Base-by-base conservation (phyloP, 306 rosid species). In the Castanea crenata region DNA sequence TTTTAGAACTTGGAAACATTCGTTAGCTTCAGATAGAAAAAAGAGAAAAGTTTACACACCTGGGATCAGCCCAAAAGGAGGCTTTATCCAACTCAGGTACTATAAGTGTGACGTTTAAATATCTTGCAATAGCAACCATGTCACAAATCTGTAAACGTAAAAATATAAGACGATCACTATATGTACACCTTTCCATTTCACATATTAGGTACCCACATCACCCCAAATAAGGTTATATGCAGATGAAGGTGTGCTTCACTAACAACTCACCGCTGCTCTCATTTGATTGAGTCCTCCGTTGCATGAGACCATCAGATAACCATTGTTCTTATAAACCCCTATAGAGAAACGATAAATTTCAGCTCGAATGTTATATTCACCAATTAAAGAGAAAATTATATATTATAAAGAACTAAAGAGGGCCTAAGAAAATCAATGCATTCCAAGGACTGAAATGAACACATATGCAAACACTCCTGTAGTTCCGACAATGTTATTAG, bases 1-100 rank as follows among this genome's bases (percentile, higher is more conserved):
- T 49, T 71, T 13, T 35, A 78, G 20, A 70, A 46, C 74, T 69
- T 62, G 54, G 15, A 54, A 14, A 41, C 23, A 69, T 34, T 35
- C 70, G 62, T 21, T 21, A 31, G 76, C 76, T 57, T 20, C 23
- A 74, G 20, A 80, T 38, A 46, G 63, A 21, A 10, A 35, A 55
- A 44, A 71, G 10, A 69, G 73, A 74, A 38, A 55, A 34, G 65
- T n/a, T 38, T 16, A 38, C 89, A 49, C 57, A 95, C 99, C 99
- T 95, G 68, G 98, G 97, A 80, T 95, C 99, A 71, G 98, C 98
- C 99, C 99, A 95, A 78, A 95, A 95, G 83, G 99, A 95, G 19
- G 97, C 61, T 78, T 93, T 95, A 81, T 95, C 99, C 38, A 95
- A 76, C 56, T 95, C 97, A 19, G 99, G 99, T 63, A 95, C 99